Conservation (phyloP, 164 flowering plant species). For the Vitis cinerea region DNA sequence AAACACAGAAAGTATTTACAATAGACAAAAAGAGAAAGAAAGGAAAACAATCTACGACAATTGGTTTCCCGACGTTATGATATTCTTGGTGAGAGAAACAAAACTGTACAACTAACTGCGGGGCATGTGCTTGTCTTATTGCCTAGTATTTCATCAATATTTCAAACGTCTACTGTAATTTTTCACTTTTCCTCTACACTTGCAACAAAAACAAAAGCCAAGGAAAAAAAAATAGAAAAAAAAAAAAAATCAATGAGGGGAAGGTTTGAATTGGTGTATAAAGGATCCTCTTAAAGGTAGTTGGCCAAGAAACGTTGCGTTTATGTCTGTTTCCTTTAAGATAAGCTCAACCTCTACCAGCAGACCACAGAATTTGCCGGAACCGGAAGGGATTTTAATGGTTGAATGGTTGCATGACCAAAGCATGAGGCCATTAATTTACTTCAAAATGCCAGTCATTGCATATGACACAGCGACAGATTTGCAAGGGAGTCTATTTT, state of each 20-base stretch:
- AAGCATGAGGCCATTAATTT: constrained; percentile 38
- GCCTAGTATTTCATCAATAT: too few relatives aligned
- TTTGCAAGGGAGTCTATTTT: constrained; percentile 32
- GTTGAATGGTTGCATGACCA: constrained; percentile 7
- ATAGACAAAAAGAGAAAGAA: too few relatives aligned
- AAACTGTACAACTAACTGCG: too few relatives aligned
- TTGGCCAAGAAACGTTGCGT: constrained; percentile 27
- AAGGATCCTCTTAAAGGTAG: constrained; percentile 15
- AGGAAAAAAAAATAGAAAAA: too few relatives aligned
- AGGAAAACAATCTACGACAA: too few relatives aligned
- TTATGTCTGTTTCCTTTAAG: not conserved
- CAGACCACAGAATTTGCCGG: constrained; percentile 41
- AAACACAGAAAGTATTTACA: too few relatives aligned
- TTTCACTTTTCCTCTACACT: too few relatives aligned
- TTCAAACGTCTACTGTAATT: too few relatives aligned
- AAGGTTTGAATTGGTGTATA: not conserved
- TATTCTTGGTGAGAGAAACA: too few relatives aligned
- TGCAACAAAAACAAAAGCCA: too few relatives aligned
- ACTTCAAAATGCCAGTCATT: constrained; percentile 9
- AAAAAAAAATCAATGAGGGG: not conserved
- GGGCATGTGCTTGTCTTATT: too few relatives aligned
- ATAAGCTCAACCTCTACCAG: constrained; percentile 7
- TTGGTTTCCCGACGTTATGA: too few relatives aligned
- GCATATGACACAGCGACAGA: constrained; percentile 28
- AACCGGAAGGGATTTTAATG: constrained; percentile 2